Percentiles rank a stretch among this genome's conserved stretches.
phyloP scores from a whole-genome alignment of 225 moss, liverwort and hornwort species.

The Pseudoscleropodium purum region DNA sequence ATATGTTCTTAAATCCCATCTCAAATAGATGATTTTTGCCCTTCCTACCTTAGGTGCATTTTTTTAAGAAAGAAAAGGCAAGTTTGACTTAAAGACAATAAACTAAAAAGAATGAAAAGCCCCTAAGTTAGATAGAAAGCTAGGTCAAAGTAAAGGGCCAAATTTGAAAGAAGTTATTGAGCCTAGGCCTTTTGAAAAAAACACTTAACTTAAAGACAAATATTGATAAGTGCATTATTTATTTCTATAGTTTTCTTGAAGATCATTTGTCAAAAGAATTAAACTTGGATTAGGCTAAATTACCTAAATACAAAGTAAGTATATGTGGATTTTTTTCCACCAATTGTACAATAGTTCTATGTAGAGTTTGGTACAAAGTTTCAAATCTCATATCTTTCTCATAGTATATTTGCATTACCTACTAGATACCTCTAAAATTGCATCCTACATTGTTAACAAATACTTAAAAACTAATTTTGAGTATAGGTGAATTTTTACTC shows the following conservation, averaged over 20 bases:
- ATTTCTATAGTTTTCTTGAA: neutral
- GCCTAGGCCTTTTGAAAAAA: neutral
- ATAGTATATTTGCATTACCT: neutral
- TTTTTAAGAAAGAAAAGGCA: neutral
- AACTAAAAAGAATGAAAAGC: neutral
- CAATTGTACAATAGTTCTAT: neutral
- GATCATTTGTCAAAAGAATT: neutral
- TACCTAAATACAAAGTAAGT: neutral
- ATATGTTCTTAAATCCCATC: no score
- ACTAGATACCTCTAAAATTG: neutral
- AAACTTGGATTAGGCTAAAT: no score
- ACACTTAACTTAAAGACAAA: neutral
- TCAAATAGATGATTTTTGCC: no score
- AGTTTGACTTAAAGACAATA: neutral
- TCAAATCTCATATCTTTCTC: neutral
- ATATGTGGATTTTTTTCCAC: neutral
- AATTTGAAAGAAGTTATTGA: no score
- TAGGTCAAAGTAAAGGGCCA: fast-evolving
- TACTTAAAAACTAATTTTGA: neutral
- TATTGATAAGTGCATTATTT: no score
- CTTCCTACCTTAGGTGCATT: neutral
- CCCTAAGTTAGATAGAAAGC: fast-evolving
- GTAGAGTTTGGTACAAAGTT: neutral
- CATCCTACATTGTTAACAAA: neutral
- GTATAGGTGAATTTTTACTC: neutral